Conservation (phyloP, 2,329 filamentous ascomycete species). For the Mycogone perniciosa region DNA sequence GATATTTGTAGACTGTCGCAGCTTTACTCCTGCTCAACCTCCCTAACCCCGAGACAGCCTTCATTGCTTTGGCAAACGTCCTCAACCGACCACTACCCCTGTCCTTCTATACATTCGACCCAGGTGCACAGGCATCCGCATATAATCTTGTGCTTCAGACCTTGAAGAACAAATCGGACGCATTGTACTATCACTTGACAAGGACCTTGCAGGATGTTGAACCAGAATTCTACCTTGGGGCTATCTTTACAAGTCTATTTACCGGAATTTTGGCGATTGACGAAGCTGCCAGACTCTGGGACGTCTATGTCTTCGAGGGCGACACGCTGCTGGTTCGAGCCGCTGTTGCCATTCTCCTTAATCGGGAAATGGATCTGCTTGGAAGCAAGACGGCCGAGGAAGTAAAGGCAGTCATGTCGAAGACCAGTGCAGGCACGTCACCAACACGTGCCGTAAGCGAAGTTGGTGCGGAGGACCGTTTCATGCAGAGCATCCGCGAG, state of each 20-base stretch:
- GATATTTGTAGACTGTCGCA: constrained; percentile 54
- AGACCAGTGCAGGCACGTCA: constrained; percentile 22
- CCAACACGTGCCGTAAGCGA: constrained; percentile 33
- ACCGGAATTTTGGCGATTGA: constrained; percentile 59
- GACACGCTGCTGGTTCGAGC: constrained; percentile 66
- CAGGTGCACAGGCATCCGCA: constrained; percentile 59
- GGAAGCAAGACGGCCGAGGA: constrained; percentile 39
- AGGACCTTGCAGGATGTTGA: constrained; percentile 39
- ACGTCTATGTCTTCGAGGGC: constrained; percentile 77
- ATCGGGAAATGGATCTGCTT: constrained; percentile 46
- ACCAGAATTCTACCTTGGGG: constrained; percentile 49
- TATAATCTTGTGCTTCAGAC: constrained; percentile 65
- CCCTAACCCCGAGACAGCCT: constrained; percentile 54
- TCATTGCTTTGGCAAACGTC: constrained; percentile 67
- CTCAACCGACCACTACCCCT: constrained; percentile 70
- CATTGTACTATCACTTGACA: constrained; percentile 59
- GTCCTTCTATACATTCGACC: constrained; percentile 67
- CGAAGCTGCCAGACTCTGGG: constrained; percentile 67
- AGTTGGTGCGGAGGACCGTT: constrained; percentile 42
- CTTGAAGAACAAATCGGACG: constrained; percentile 56
- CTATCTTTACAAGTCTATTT: constrained; percentile 60
- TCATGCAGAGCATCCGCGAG: constrained; percentile 30
- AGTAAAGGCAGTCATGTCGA: constrained; percentile 33
- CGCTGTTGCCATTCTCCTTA: constrained; percentile 59
- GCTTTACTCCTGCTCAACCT: constrained; percentile 69